Conservation (phyloP, 192 early-diverging fungal genomes). For the Pecoramyces ruminantium region DNA sequence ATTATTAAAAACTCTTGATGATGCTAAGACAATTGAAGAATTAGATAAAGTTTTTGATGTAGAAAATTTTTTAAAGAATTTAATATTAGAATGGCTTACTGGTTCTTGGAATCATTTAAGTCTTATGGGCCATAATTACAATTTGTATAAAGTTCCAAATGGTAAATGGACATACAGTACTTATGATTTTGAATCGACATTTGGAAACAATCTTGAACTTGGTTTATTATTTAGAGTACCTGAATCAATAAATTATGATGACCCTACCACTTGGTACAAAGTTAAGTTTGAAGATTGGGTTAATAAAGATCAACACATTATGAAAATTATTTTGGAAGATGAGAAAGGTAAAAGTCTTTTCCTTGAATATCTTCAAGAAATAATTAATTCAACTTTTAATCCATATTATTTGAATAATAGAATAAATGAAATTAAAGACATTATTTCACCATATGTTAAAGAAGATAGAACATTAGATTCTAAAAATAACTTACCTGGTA, state of each 20-base stretch:
- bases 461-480: neutral
- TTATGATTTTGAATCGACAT: neutral
- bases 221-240: neutral
- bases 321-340: neutral
- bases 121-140: neutral
- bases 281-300: neutral
- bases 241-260: neutral
- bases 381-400: neutral
- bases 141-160: neutral
- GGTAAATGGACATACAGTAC: neutral
- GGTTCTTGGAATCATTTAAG: neutral
- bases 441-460: neutral
- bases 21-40: neutral
- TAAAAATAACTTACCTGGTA: neutral
- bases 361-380: neutral
- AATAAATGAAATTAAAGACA: neutral
- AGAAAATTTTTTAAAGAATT: neutral
- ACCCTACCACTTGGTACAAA: neutral
- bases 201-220: neutral
- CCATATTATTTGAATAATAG: neutral
- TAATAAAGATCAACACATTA: neutral
- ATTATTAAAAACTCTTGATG: neutral
- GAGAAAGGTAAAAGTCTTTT: neutral
- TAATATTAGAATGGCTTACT: neutral
- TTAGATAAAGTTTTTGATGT: neutral